Percentiles rank a stretch among this genome's conserved stretches.
Evolutionary conservation across 768 basidiomycete genomes (phyloP).

Genomic region (Albatrellus ellisii): DNA sequence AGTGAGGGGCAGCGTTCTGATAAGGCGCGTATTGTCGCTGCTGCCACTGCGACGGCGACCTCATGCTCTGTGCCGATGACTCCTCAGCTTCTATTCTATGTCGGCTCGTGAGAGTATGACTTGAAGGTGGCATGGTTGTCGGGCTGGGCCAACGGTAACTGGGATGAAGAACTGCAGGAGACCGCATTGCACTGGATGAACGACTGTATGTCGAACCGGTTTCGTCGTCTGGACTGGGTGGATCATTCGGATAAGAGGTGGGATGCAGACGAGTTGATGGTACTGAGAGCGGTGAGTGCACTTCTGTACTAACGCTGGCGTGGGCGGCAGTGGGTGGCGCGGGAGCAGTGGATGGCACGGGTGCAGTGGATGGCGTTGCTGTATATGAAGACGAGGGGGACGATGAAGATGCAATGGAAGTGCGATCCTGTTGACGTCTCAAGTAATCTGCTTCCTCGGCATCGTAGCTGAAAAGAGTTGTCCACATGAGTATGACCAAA

Average conservation of each 20-base stretch:
- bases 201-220: not conserved
- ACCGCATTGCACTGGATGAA: not conserved
- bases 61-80: too few relatives aligned
- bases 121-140: not conserved
- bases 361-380: conserved; percentile 5
- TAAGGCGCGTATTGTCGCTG: too few relatives aligned
- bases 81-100: not conserved
- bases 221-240: not conserved
- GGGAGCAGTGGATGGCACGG: conserved; percentile 5
- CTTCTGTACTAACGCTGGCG: not conserved
- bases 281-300: not conserved
- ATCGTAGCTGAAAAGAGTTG: conserved; percentile 9
- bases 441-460: conserved; percentile 13
- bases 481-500: conserved; percentile 6
- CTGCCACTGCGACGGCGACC: too few relatives aligned
- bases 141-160: not conserved
- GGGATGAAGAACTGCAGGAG: not conserved
- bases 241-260: not conserved
- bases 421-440: conserved; percentile 11
- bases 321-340: conserved; percentile 1
- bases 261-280: too few relatives aligned
- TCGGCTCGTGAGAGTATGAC: not conserved
- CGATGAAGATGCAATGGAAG: conserved; percentile 5
- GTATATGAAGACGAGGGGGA: conserved; percentile 5
- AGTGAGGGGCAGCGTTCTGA: too few relatives aligned